Conservation (phyloP, 148 eudicot species). For the Rhododendron molle region DNA sequence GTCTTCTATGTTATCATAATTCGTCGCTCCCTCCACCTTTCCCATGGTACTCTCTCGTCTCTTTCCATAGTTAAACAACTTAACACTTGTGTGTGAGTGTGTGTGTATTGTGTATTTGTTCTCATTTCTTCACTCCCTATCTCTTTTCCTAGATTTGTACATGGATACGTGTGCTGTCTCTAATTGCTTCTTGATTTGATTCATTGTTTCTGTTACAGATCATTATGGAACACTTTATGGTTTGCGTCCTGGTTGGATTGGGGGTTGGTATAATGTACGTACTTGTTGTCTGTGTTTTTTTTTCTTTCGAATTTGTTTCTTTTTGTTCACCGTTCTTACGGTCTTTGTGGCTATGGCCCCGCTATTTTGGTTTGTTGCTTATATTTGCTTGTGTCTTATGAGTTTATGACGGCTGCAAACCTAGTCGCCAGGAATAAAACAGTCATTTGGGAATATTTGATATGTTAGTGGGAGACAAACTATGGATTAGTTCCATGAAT, state of each 20-base stretch:
- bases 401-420: neutral
- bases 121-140: neutral
- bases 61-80: neutral
- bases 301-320: neutral
- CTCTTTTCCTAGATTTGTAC: neutral
- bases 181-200: neutral
- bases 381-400: neutral
- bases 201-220: conserved; percentile 34
- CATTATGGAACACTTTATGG: conserved; percentile 51
- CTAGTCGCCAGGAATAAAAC: neutral
- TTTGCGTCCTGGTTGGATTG: conserved; percentile 65
- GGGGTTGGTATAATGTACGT: conserved; percentile 54
- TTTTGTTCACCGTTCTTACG: neutral
- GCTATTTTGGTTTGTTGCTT: neutral
- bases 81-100: too few relatives aligned
- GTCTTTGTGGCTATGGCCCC: neutral
- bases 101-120: neutral
- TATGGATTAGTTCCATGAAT: neutral
- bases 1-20: conserved; percentile 58
- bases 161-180: neutral
- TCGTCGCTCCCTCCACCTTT: conserved; percentile 65
- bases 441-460: neutral
- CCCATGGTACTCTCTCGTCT: conserved; percentile 41
- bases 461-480: neutral
- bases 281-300: neutral